Base-by-base conservation (phyloP, 768 basidiomycete genomes). In the Calvatia gigantea region DNA sequence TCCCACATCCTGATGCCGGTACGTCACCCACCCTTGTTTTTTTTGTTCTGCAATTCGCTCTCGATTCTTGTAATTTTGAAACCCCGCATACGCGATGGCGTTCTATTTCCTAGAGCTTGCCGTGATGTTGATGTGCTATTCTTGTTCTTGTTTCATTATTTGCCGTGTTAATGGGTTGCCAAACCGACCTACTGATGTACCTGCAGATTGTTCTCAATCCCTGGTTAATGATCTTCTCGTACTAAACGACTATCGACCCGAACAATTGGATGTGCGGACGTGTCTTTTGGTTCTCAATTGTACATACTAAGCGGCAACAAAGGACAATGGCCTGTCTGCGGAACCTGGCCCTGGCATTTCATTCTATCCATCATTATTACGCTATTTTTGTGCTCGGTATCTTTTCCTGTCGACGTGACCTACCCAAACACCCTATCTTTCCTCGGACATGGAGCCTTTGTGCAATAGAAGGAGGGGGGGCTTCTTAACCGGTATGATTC, bases 141-240 rank as follows among this genome's bases (percentile, higher is more conserved):
- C 11, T 29, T 27, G n/a, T 19, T 14, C 6, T 29, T 17, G 19
- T n/a, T 45, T 39, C 4, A 46, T 29, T 47, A 42, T 37, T 12
- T 43, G 29, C 29, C 29, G 32, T 42, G 46, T 59, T 54, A 28
- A 48, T n/a, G n/a, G n/a, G n/a, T 25, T 31, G 55, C 50, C 50
- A 8, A 21, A 33, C 39, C 43, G 31, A 42, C 31, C 56, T 35
- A 49, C 56, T 59, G 50, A 41, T 28, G 53, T 38, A 43, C 23
- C 58, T 54, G 15, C 56, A 76, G 79, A 86, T 94, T 60, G 84
- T 90, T 1, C 77, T 94, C 53, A 94, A 94, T 63, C 91, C 90
- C 0, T 90, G 86, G 86, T 71, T 92, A 57, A 90, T 90, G 87
- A 87, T 89, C 56, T 92, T 91, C 70, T 86, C 84, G 1, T 81